Percentiles rank a stretch among this genome's conserved stretches.
phyloP scores from a whole-genome alignment of 2,329 filamentous ascomycete genomes.

The Zymoseptoria passerinii region DNA sequence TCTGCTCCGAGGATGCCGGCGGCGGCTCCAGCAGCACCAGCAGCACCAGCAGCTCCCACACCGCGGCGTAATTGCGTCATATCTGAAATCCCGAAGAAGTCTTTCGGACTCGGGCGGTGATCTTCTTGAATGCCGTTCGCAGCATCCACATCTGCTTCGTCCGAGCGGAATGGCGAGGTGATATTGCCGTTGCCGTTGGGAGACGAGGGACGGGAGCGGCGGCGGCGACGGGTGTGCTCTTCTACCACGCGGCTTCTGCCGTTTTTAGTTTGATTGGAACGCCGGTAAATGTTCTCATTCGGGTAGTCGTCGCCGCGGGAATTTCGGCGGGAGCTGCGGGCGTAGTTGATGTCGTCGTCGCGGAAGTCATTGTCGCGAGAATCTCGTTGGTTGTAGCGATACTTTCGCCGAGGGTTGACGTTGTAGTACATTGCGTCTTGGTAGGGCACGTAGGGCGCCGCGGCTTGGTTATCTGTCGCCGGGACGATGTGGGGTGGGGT shows the following conservation, averaged over 20 bases:
- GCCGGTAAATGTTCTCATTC: not conserved
- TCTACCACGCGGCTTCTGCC: not conserved
- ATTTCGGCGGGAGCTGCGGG: too few relatives aligned
- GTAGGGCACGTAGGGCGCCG: conserved; percentile 5
- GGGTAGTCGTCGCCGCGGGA: not conserved
- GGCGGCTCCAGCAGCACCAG: not conserved
- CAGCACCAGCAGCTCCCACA: too few relatives aligned
- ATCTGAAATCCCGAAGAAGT: not conserved
- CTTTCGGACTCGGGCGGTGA: not conserved
- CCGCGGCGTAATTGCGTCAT: not conserved
- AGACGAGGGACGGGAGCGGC: not conserved
- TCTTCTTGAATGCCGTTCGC: not conserved
- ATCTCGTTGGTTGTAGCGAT: not conserved
- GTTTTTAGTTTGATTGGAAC: not conserved
- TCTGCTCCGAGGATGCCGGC: too few relatives aligned
- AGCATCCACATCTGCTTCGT: not conserved
- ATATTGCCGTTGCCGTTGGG: not conserved
- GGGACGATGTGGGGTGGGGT: not conserved
- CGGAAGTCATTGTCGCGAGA: not conserved
- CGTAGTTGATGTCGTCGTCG: not conserved
- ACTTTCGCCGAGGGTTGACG: not conserved
- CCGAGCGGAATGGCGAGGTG: not conserved
- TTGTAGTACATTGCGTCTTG: conserved; percentile 8
- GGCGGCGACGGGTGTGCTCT: not conserved
- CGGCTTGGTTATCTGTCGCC: not conserved